These are phyloP conservation scores for Aspergillus oerlinghausenensis DNA, from an alignment of 2,329 filamentous ascomycete species.

Conservation along the genomic window DNA sequence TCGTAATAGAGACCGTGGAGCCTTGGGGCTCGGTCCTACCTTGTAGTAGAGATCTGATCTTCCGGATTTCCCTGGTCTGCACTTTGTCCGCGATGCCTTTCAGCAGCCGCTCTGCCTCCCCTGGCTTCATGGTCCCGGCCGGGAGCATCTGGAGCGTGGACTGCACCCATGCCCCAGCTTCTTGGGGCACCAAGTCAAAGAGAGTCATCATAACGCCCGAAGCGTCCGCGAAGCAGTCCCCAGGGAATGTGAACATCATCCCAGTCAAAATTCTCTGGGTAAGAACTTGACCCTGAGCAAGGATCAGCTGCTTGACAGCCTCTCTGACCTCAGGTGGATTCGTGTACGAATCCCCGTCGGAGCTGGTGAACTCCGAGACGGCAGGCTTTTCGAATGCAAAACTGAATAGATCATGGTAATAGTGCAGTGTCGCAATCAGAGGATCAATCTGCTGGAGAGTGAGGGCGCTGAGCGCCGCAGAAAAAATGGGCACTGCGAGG, in stretches of 20 bases:
- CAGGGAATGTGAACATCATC: conserved; percentile 98
- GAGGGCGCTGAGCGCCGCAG: conserved; percentile 80
- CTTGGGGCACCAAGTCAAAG: conserved; percentile 77
- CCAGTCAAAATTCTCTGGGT: conserved; percentile 88
- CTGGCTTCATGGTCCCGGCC: conserved; percentile 69
- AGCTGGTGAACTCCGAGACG: conserved; percentile 53
- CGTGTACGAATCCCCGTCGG: conserved; percentile 55
- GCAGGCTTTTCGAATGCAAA: conserved; percentile 73
- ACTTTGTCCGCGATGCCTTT: conserved; percentile 75
- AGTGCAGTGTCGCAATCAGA: conserved; percentile 85
- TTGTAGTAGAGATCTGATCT: conserved; percentile 80
- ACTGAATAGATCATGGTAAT: conserved; percentile 82
- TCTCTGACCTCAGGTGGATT: conserved; percentile 66
- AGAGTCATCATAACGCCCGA: conserved; percentile 86
- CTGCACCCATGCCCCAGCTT: conserved; percentile 78
- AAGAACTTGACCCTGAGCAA: conserved; percentile 67
- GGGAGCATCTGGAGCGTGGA: conserved; percentile 80
- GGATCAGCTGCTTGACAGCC: conserved; percentile 68
- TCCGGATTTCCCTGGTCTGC: conserved; percentile 63
- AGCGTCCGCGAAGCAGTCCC: conserved; percentile 91
- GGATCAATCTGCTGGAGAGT: conserved; percentile 89
- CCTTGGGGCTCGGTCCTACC: conserved; percentile 20
- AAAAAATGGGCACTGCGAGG: conserved; percentile 76
- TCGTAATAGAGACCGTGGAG: neutral
- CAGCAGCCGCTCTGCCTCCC: conserved; percentile 77